These are phyloP conservation scores for Neonectria sp. DNA, from an alignment of 2,329 filamentous ascomycete genomes.

Conservation along the genomic window DNA sequence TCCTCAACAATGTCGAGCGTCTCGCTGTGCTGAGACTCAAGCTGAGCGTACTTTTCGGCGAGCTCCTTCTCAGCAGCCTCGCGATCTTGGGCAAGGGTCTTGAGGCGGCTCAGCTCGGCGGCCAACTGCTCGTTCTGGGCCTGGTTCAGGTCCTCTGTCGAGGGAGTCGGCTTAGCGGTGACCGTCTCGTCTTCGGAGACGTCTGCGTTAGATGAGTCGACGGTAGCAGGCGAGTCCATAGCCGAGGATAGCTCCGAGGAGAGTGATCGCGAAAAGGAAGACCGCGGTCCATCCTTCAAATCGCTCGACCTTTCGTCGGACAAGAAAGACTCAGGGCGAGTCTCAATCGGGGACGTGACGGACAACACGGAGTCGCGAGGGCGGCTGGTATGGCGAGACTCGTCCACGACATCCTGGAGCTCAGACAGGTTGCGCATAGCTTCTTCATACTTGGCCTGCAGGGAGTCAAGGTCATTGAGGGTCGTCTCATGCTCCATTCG, in stretches of 20 bases:
- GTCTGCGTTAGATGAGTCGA: constrained; percentile 74
- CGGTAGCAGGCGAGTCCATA: constrained; percentile 80
- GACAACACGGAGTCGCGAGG: constrained; percentile 72
- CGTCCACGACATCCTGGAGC: constrained; percentile 88
- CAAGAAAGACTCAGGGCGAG: constrained; percentile 86
- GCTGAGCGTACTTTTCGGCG: constrained; percentile 83
- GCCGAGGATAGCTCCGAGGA: constrained; percentile 94
- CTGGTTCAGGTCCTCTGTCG: constrained; percentile 57
- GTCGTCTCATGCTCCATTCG: constrained; percentile 92
- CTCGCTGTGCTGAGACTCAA: constrained; percentile 86
- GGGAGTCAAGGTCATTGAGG: constrained; percentile 82
- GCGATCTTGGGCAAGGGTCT: constrained; percentile 80
- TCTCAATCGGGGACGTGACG: constrained; percentile 63
- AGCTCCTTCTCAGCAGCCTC: constrained; percentile 82
- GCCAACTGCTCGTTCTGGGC: constrained; percentile 62
- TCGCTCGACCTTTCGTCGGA: constrained; percentile 81
- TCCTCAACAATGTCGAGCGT: constrained; percentile 90
- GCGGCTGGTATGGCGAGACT: constrained; percentile 75
- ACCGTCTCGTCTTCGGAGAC: constrained; percentile 57
- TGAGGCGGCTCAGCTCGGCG: constrained; percentile 80
- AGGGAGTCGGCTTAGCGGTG: constrained; percentile 60
- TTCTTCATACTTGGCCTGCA: constrained; percentile 92
- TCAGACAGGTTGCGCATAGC: constrained; percentile 86
- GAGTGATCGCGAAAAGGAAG: constrained; percentile 86
- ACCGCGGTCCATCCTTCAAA: constrained; percentile 75